Base-by-base conservation (phyloP, 106 monocot genomes). In the Allium fistulosum region DNA sequence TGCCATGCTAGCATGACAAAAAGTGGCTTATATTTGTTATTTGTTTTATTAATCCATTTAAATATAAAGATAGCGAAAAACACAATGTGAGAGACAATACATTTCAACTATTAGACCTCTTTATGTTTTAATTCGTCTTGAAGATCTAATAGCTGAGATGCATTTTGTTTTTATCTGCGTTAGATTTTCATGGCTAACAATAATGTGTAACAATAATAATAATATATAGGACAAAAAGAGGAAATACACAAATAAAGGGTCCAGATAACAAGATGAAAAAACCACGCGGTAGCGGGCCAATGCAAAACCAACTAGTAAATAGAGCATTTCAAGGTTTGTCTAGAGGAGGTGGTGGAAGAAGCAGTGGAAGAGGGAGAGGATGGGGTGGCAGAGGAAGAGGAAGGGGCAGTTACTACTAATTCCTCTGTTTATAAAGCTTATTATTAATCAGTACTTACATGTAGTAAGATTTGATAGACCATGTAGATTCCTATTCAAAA, bases 321-420 rank as follows among this genome's bases (percentile, higher is more conserved):
- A 79, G 90, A 67, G 93, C 90, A 57, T 76, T 99, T 9, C 90
- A 99, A 78, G 87, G 99, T 18, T 71, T 99, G 9, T 81, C 84
- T 62, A 83, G 79, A 18, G 92, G 89, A 26, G 91, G 88, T 27
- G 65, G 72, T 63, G 85, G 93, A 48, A 76, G 90, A 79, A 76
- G 83, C 1, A 76, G 81, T 26, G 83, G 83, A 17, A 68, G 86
- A 81, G 74, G 86, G 80, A 71, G 84, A 9, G 75, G 86, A 63
- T 82, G 85, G 17, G 74, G 80, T 73, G 78, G 85, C 37, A 75
- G 79, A 51, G 80, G 86, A 56, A 92, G 88, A 28, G 69, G 97
- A 59, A 92, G 92, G 22, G 22, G 22, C 22, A 22, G 22, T 22
- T 37, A 74, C 37, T 37, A 37, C 5, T 37, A 37, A 37, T 37